Evolutionary conservation across 352 stramenopile genomes (phyloP), one percentile per base, ranked within the genome.

Genomic region (Plasmopara viticola): DNA sequence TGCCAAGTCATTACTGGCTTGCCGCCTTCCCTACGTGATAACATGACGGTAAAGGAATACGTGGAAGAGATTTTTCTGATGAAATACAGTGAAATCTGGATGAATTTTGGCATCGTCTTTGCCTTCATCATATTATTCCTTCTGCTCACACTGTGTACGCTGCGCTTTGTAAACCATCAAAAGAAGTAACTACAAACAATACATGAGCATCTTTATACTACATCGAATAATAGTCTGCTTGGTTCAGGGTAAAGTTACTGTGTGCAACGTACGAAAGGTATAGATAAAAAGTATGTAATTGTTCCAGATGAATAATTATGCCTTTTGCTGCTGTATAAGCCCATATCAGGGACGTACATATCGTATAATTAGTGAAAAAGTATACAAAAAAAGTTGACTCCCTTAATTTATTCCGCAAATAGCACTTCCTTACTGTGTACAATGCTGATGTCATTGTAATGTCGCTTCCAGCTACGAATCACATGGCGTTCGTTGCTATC

Each of bases 381-480:
- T 25, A 25, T 25, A 25, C 3, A 25, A 25, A 3, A 25, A 25
- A 25, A 25, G 20, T 25, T 25, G 20, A 25, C 20, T 25, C 20
- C 20, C n/a, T n/a, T n/a, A n/a, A n/a, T n/a, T n/a, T n/a, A n/a
- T 12, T 72, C 60, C 10, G 60, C 64, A 50, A 69, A 72, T 31
- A 72, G 43, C 17, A 64, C 39, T 34, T 72, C 64, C 20, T 64
- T 30, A 40, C 49, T 67, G 14, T 38, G 60, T 5, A 53, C 20
- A 28, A 48, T 33, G 34, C 33, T 62, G 8, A 63, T 50, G 33
- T 74, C 58, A 53, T 68, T 58, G 38, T 53, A 76, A 53, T 68
- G 39, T 25, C 66, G 55, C 49, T 77, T 75, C 64, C 64, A 77
- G 49, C 67, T 80, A 38, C 64, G 49, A 41, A 80, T 75, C 39